Conservation (phyloP, 768 basidiomycete species). For the Fibroporia radiculosa region DNA sequence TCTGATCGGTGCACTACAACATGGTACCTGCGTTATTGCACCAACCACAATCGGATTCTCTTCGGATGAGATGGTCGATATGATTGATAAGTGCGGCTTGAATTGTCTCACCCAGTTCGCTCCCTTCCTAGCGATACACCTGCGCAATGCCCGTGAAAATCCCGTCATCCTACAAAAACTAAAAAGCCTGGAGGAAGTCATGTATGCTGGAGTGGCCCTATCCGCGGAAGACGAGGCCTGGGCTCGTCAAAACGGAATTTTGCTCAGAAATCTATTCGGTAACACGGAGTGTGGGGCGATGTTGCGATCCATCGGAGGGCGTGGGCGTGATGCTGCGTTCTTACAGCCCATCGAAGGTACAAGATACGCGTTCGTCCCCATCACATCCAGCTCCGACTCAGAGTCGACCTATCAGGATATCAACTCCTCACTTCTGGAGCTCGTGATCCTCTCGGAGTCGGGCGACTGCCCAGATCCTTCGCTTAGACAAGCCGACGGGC, state of each 20-base stretch:
- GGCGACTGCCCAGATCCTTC: slow-evolving; percentile 59
- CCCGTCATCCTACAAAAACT: slow-evolving; percentile 54
- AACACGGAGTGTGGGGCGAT: slow-evolving; percentile 76
- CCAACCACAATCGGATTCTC: slow-evolving; percentile 60
- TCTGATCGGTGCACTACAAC: slow-evolving; percentile 64
- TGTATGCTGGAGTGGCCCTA: slow-evolving; percentile 61
- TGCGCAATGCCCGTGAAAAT: slow-evolving; percentile 51
- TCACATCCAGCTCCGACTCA: slow-evolving; percentile 25
- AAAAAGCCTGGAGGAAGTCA: slow-evolving; percentile 48
- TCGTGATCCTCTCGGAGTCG: slow-evolving; percentile 62
- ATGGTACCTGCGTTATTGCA: slow-evolving; percentile 66
- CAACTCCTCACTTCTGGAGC: slow-evolving; percentile 50
- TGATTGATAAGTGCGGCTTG: slow-evolving; percentile 58
- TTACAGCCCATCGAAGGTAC: slow-evolving; percentile 55
- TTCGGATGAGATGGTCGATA: slow-evolving; percentile 61
- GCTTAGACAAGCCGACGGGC: slow-evolving; percentile 52
- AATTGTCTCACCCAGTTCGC: slow-evolving; percentile 75
- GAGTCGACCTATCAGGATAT: slow-evolving; percentile 34
- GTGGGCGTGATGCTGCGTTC: slow-evolving; percentile 41
- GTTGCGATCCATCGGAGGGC: slow-evolving; percentile 51
- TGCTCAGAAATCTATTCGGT: slow-evolving; percentile 70
- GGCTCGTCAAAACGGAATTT: slow-evolving; percentile 57
- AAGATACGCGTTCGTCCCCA: slow-evolving; percentile 60
- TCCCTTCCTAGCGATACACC: slow-evolving; percentile 56
- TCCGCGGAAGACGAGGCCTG: slow-evolving; percentile 64